Evolutionary conservation across 306 rosid genomes (phyloP).

Genomic region (Pyrus pyrifolia): DNA sequence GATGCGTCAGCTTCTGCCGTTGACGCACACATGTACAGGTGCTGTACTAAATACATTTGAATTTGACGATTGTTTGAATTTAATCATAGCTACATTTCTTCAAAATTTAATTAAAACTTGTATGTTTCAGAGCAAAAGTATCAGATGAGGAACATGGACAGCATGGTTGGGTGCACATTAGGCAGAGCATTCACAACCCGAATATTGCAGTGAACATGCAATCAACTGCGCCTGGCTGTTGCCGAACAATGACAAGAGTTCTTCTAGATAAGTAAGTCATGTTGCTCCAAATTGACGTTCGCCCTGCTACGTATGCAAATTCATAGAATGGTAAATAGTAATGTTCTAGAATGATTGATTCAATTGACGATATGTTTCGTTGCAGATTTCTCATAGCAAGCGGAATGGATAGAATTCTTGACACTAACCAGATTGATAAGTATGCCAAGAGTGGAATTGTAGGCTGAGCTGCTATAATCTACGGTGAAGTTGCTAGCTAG

Average conservation of each 20-base stretch:
- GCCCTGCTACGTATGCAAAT: neutral
- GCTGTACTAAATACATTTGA: neutral
- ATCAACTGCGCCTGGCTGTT: conserved; percentile 57
- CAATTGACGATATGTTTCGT: neutral
- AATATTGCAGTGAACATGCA: conserved; percentile 78
- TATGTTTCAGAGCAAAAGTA: conserved; percentile 55
- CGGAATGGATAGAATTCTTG: conserved; percentile 51
- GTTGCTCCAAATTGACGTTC: neutral
- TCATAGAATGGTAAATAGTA: neutral
- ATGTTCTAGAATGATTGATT: conserved; percentile 5
- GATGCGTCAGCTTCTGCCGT: conserved; percentile 55
- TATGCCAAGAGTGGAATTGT: conserved; percentile 30
- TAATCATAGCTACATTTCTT: neutral
- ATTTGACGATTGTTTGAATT: neutral
- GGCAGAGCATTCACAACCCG: conserved; percentile 93
- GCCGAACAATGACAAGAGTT: conserved; percentile 56
- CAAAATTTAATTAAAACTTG: neutral
- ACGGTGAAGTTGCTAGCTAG: neutral
- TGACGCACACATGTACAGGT: conserved; percentile 92
- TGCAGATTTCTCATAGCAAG: conserved; percentile 57
- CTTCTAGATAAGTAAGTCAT: conserved; percentile 60
- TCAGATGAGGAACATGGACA: conserved; percentile 47
- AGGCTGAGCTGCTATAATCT: neutral
- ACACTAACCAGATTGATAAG: conserved; percentile 41
- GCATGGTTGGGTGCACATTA: conserved; percentile 73